Conservation (phyloP, 371 early-diverging fungal genomes). For the Haplosporangium sp. region DNA sequence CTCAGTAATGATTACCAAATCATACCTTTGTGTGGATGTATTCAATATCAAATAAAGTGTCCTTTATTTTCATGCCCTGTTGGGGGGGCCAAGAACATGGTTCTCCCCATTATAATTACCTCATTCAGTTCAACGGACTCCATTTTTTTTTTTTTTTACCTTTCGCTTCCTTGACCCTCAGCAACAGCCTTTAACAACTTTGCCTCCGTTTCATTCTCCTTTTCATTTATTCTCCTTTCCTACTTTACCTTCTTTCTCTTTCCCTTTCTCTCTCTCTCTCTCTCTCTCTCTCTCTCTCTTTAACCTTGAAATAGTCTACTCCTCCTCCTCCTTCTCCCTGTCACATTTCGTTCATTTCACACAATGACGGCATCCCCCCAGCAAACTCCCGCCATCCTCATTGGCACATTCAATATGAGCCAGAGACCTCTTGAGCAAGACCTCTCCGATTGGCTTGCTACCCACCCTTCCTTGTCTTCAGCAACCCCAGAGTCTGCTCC, state of each 20-base stretch:
- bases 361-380: constrained; percentile 16
- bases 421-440: constrained; percentile 47
- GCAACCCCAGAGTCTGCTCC: constrained; percentile 22
- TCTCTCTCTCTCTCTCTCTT: background rate
- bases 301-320: background rate
- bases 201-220: constrained; percentile 6
- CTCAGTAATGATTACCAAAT: too few relatives aligned
- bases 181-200: constrained; percentile 13
- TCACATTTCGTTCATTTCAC: background rate
- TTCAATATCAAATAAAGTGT: too few relatives aligned
- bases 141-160: too few relatives aligned
- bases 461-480: constrained; percentile 43
- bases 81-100: too few relatives aligned
- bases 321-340: background rate
- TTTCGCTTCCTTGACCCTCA: background rate
- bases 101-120: too few relatives aligned
- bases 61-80: too few relatives aligned
- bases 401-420: constrained; percentile 56
- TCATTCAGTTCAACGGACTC: too few relatives aligned
- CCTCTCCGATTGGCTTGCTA: constrained; percentile 55
- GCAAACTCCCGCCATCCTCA: constrained; percentile 45
- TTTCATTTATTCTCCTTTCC: background rate
- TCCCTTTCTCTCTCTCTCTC: background rate
- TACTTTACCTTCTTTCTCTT: background rate
- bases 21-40: too few relatives aligned